phyloP scores from a whole-genome alignment of 441 rosid genomes.

The Pelargonium fulgidum region DNA sequence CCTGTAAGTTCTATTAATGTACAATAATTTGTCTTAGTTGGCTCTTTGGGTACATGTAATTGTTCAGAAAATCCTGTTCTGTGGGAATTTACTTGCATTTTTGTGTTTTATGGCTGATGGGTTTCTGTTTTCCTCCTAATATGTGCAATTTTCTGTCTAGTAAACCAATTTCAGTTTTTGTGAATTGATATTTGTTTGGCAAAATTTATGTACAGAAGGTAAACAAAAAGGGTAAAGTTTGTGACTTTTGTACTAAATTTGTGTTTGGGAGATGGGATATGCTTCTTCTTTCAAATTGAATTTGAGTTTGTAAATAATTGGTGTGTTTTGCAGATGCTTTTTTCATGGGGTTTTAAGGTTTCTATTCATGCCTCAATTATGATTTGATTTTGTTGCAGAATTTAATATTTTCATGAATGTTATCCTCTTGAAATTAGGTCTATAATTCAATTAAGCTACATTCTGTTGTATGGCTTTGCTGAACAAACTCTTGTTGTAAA shows the following conservation, averaged over 20 bases:
- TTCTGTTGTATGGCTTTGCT: neutral
- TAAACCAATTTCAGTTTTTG: neutral
- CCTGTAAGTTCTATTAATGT: constrained; percentile 35
- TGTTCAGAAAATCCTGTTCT: neutral
- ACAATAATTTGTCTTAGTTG: neutral
- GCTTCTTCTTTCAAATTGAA: constrained; percentile 8
- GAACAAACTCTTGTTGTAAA: constrained; percentile 2
- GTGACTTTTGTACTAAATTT: neutral
- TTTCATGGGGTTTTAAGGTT: neutral
- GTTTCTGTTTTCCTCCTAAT: neutral
- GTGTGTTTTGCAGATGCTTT: constrained; percentile 8
- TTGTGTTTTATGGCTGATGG: neutral
- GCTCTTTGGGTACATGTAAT: neutral
- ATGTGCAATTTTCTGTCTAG: neutral
- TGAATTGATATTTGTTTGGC: neutral
- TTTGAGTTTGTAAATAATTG: constrained; percentile 10
- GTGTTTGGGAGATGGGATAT: constrained; percentile 19
- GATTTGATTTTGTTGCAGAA: neutral
- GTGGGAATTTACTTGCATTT: neutral
- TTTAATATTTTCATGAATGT: neutral
- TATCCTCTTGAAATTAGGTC: neutral
- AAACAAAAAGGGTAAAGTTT: neutral
- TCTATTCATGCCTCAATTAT: neutral
- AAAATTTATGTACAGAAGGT: neutral
- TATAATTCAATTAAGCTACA: neutral